Evolutionary conservation across 148 eudicot genomes (phyloP).

Genomic region (Chenopodium berlandieri): DNA sequence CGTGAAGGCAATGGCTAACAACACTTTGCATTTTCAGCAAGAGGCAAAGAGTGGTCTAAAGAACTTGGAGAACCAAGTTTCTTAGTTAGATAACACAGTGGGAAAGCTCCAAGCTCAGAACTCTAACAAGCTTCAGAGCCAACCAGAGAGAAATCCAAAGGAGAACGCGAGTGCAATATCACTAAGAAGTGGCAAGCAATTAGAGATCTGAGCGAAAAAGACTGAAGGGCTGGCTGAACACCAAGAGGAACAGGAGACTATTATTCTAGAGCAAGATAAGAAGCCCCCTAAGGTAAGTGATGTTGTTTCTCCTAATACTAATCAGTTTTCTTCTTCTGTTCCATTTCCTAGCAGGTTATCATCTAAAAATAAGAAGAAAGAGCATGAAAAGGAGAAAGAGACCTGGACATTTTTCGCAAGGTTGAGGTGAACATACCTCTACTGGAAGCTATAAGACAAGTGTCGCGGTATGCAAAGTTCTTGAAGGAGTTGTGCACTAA

Average conservation of each 20-base stretch:
- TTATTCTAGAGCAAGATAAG: neutral
- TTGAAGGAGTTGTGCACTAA: conserved; percentile 13
- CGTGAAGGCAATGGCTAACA: too few relatives aligned
- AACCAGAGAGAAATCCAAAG: too few relatives aligned
- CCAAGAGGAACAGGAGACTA: neutral
- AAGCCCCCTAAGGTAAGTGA: neutral
- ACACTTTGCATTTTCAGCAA: too few relatives aligned
- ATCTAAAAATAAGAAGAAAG: neutral
- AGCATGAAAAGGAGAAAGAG: neutral
- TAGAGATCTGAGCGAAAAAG: neutral
- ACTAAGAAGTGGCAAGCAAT: neutral
- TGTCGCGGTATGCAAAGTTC: conserved; percentile 15
- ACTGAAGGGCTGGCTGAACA: neutral
- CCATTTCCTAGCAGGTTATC: neutral
- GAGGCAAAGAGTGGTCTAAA: too few relatives aligned
- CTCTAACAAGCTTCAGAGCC: too few relatives aligned
- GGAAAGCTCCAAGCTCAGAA: too few relatives aligned
- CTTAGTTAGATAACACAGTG: too few relatives aligned
- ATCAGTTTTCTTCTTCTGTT: too few relatives aligned
- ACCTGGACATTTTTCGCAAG: too few relatives aligned
- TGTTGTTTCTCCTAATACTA: neutral
- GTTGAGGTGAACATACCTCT: neutral
- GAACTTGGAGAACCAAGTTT: too few relatives aligned
- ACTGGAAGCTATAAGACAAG: conserved; percentile 14
- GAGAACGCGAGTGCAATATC: too few relatives aligned